Evolutionary conservation across 225 moss, liverwort and hornwort species (phyloP).

Genomic region (Thuidium tamariscinum): DNA sequence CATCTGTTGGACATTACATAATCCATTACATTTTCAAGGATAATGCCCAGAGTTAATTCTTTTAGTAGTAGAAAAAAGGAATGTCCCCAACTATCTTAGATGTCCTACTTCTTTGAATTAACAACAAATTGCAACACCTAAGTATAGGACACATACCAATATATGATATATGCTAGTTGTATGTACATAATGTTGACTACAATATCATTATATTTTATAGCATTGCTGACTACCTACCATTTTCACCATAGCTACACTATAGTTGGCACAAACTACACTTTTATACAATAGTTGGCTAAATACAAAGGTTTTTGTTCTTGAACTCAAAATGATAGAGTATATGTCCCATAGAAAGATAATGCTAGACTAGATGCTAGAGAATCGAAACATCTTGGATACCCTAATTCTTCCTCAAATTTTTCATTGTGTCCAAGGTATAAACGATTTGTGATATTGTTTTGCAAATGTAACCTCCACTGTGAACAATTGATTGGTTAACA

Average conservation of each 20-base stretch:
- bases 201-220: neutral
- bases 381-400: neutral
- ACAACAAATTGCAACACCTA: neutral
- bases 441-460: neutral
- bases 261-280: neutral
- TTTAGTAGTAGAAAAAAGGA: neutral
- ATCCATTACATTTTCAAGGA: neutral
- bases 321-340: neutral
- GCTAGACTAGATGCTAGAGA: too few species aligned
- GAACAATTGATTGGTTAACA: neutral
- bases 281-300: neutral
- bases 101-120: neutral
- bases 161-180: neutral
- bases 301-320: neutral
- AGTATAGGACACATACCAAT: neutral
- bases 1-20: slow-evolving; percentile 33
- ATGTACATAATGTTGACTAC: neutral
- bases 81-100: neutral
- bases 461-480: neutral
- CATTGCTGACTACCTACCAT: neutral
- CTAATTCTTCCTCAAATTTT: neutral
- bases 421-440: neutral
- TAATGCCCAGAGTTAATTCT: neutral
- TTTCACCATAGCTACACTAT: neutral
- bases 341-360: neutral